Conservation (phyloP, 768 basidiomycete genomes). For the Pisolithus marmoratus region DNA sequence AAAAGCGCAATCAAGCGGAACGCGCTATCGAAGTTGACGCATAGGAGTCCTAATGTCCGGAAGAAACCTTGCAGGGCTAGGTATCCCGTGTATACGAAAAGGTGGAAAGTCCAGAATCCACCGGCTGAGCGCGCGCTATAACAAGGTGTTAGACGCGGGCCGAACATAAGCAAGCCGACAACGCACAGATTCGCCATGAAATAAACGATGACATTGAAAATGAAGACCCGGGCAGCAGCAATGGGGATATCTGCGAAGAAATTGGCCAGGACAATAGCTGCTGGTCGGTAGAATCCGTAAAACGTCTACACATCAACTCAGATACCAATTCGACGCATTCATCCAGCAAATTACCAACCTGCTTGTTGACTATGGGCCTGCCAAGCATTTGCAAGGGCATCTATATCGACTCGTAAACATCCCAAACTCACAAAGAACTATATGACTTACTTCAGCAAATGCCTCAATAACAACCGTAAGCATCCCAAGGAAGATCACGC, state of each 20-base stretch:
- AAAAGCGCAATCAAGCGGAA: slow-evolving; percentile 60
- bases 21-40: slow-evolving; percentile 47
- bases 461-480: slow-evolving; percentile 67
- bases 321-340: neutral
- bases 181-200: slow-evolving; percentile 54
- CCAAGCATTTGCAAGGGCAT: slow-evolving; percentile 77
- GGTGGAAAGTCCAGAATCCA: slow-evolving; percentile 53
- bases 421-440: slow-evolving; percentile 7
- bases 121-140: slow-evolving; percentile 29
- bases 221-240: slow-evolving; percentile 50
- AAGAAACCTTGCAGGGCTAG: slow-evolving; percentile 83
- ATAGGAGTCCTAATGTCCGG: slow-evolving; percentile 60
- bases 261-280: slow-evolving; percentile 60
- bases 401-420: slow-evolving; percentile 22
- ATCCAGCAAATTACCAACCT: slow-evolving; percentile 28
- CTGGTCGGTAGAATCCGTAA: slow-evolving; percentile 63
- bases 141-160: slow-evolving; percentile 13
- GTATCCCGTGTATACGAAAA: slow-evolving; percentile 60
- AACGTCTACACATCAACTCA: slow-evolving; percentile 31
- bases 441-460: slow-evolving; percentile 52
- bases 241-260: slow-evolving; percentile 67
- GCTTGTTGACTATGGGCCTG: slow-evolving; percentile 68
- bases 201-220: slow-evolving; percentile 65
- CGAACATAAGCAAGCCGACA: slow-evolving; percentile 13
- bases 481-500: slow-evolving; percentile 70